phyloP scores from a whole-genome alignment of 345 rosid genomes.

The Diplotaxis tenuifolia region DNA sequence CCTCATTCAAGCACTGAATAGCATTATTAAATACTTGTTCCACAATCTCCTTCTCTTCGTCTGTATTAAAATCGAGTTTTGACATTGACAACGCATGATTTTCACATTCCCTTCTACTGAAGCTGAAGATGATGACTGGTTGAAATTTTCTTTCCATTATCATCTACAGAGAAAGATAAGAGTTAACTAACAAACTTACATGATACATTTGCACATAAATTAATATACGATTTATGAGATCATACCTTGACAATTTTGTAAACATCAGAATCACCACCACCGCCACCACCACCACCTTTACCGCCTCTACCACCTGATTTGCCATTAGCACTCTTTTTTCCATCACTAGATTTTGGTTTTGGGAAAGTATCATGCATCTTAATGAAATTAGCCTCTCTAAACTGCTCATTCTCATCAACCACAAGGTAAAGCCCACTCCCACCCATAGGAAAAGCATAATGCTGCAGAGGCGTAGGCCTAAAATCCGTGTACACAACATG shows the following conservation, averaged over 20 bases:
- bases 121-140: conserved; percentile 97
- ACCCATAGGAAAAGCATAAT: conserved; percentile 90
- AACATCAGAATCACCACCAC: conserved; percentile 75
- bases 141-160: conserved; percentile 92
- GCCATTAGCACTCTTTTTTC: conserved; percentile 58
- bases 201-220: not conserved
- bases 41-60: conserved; percentile 76
- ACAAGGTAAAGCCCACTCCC: conserved; percentile 93
- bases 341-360: conserved; percentile 59
- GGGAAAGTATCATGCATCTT: conserved; percentile 85
- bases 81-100: conserved; percentile 98
- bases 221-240: conserved; percentile 12
- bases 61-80: conserved; percentile 91
- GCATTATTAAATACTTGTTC: conserved; percentile 83
- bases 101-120: conserved; percentile 98
- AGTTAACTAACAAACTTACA: conserved; percentile 13
- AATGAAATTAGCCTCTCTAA: conserved; percentile 85
- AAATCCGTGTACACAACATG: conserved; percentile 97
- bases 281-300: conserved; percentile 62
- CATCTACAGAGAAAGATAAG: conserved; percentile 58
- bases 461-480: conserved; percentile 98
- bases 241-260: conserved; percentile 95
- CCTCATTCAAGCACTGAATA: conserved; percentile 84
- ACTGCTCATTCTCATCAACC: conserved; percentile 92
- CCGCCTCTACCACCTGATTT: conserved; percentile 80